Evolutionary conservation across 805 yeast species (phyloP).

Genomic region (Osmozyma mogii): DNA sequence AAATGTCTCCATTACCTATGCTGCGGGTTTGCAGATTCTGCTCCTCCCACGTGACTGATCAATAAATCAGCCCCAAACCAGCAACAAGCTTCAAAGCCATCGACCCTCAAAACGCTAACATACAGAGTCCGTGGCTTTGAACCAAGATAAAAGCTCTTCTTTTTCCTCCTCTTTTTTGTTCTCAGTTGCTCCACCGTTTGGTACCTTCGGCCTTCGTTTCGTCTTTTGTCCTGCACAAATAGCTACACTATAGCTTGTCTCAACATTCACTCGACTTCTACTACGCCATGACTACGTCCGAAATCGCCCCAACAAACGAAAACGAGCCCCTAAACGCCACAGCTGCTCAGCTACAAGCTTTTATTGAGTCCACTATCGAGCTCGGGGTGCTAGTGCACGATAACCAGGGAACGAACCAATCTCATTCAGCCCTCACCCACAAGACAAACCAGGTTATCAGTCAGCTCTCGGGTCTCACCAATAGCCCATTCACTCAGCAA

Average conservation of each 20-base stretch:
- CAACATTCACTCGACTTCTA: not conserved
- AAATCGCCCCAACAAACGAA: conserved; percentile 13
- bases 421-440: conserved; percentile 42
- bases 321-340: conserved; percentile 24
- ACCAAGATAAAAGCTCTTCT: too few relatives aligned
- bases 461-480: conserved; percentile 28
- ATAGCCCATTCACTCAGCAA: conserved; percentile 25
- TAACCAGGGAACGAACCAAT: conserved; percentile 80
- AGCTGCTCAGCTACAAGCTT: conserved; percentile 22
- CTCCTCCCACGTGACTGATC: too few relatives aligned
- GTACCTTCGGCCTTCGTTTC: too few relatives aligned
- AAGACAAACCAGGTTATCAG: conserved; percentile 35
- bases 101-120: too few relatives aligned
- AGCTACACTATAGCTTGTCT: not conserved
- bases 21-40: too few relatives aligned
- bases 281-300: conserved; percentile 25
- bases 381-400: conserved; percentile 90
- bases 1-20: too few relatives aligned
- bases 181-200: too few relatives aligned
- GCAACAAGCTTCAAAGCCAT: too few relatives aligned
- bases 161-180: too few relatives aligned
- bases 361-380: conserved; percentile 74
- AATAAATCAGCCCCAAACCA: too few relatives aligned
- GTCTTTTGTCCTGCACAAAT: not conserved
- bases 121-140: too few relatives aligned